Conservation (phyloP, 192 early-diverging fungal species). For the Chytriomyces hyalinus region DNA sequence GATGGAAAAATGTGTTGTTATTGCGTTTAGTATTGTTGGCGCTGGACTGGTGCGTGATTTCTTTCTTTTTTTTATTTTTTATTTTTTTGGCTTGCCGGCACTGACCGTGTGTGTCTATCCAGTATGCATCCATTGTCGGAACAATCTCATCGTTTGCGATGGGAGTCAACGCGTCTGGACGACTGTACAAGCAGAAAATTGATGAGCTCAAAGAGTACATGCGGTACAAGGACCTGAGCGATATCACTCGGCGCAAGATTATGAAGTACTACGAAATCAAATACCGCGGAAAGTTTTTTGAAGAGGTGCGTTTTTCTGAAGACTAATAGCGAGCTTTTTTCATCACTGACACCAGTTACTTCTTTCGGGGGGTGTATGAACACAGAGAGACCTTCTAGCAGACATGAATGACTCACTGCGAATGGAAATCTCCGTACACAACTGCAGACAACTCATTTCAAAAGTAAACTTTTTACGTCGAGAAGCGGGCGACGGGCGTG, state of each 20-base stretch:
- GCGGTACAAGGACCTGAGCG: constrained; percentile 17
- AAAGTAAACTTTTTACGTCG: constrained; percentile 42
- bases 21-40: too few species aligned
- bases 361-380: not conserved
- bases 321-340: not conserved
- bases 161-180: constrained; percentile 18
- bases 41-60: not conserved
- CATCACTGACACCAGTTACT: not conserved
- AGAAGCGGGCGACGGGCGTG: constrained; percentile 36
- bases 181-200: constrained; percentile 33
- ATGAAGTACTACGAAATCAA: constrained; percentile 42
- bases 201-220: constrained; percentile 40
- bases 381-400: constrained; percentile 20
- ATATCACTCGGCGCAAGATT: constrained; percentile 10
- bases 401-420: constrained; percentile 43
- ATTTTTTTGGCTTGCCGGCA: not conserved
- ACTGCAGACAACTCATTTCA: constrained; percentile 38
- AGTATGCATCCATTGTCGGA: constrained; percentile 19
- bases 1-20: too few species aligned
- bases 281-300: constrained; percentile 43
- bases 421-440: constrained; percentile 42
- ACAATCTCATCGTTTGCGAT: constrained; percentile 3
- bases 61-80: not conserved
- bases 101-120: not conserved
- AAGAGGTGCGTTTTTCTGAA: constrained; percentile 16